phyloP scores from a whole-genome alignment of 345 rosid species.

The Adansonia digitata region DNA sequence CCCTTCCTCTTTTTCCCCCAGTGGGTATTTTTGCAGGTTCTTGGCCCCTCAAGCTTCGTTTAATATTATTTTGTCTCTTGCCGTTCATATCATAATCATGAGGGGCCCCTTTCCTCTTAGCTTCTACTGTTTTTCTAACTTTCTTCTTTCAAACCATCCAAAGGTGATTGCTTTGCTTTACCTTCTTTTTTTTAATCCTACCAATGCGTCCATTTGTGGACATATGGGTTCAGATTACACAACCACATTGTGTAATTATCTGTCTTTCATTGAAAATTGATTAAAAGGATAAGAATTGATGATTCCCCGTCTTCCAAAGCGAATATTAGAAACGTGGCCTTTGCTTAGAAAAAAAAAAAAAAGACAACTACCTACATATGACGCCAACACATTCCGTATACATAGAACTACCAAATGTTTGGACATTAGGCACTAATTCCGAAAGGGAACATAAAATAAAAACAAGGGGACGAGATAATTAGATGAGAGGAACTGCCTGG shows the following conservation, averaged over 20 bases:
- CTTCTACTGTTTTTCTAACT: slow-evolving; percentile 1
- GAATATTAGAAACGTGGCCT: slow-evolving; percentile 22
- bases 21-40: neutral
- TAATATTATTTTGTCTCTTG: neutral
- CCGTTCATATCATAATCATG: slow-evolving; percentile 29
- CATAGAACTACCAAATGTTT: slow-evolving; percentile 7
- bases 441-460: neutral
- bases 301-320: slow-evolving; percentile 22
- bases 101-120: slow-evolving; percentile 15
- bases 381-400: neutral
- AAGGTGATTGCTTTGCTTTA: slow-evolving; percentile 17
- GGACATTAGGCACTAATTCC: slow-evolving; percentile 7
- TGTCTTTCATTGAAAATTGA: slow-evolving; percentile 1
- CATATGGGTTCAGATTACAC: neutral
- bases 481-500: neutral
- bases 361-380: neutral
- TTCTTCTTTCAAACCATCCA: slow-evolving; percentile 11
- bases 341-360: neutral
- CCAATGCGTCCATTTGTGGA: neutral
- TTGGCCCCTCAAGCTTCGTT: neutral
- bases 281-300: slow-evolving; percentile 19
- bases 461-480: neutral
- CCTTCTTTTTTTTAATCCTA: slow-evolving; percentile 3
- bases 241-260: slow-evolving; percentile 16
- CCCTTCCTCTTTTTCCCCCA: neutral